Evolutionary conservation across 2,329 filamentous ascomycete genomes (phyloP).

Genomic region (Daldinia sp.): DNA sequence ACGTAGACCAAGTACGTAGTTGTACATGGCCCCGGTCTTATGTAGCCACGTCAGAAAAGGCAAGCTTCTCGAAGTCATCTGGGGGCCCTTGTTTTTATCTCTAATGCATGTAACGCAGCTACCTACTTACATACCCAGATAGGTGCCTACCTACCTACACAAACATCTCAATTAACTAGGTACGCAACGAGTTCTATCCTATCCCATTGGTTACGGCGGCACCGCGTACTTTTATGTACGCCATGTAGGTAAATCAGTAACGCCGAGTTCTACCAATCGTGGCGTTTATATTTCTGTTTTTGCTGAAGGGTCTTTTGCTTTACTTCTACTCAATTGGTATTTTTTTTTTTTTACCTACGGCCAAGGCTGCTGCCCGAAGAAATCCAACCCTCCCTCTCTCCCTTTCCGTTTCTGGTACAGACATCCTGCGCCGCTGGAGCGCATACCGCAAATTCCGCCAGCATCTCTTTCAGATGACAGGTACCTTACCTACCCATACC

Average conservation of each 20-base stretch:
- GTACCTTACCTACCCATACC: not conserved
- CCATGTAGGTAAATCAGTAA: not conserved
- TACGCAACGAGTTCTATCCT: not conserved
- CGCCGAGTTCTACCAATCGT: not conserved
- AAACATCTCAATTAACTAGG: not conserved
- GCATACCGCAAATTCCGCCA: constrained; percentile 19
- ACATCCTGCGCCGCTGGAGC: constrained; percentile 20
- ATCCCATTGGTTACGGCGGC: not conserved
- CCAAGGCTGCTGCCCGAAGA: constrained; percentile 3
- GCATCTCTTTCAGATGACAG: constrained; percentile 27
- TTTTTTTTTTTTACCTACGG: not conserved
- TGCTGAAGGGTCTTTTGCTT: not conserved
- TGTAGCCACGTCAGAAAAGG: constrained; percentile 34
- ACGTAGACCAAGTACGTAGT: not conserved
- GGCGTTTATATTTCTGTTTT: constrained; percentile 2
- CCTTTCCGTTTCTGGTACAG: not conserved
- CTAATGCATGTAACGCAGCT: too few species aligned
- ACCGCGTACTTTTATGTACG: not conserved
- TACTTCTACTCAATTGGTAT: not conserved
- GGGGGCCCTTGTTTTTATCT: not conserved
- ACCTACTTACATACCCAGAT: too few species aligned
- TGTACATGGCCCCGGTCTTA: not conserved
- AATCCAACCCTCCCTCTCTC: not conserved
- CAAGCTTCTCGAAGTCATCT: constrained; percentile 45
- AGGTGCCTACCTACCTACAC: not conserved